These are phyloP conservation scores for Monosporascus sp. DNA, from an alignment of 2,329 filamentous ascomycete genomes.

Conservation along the genomic window DNA sequence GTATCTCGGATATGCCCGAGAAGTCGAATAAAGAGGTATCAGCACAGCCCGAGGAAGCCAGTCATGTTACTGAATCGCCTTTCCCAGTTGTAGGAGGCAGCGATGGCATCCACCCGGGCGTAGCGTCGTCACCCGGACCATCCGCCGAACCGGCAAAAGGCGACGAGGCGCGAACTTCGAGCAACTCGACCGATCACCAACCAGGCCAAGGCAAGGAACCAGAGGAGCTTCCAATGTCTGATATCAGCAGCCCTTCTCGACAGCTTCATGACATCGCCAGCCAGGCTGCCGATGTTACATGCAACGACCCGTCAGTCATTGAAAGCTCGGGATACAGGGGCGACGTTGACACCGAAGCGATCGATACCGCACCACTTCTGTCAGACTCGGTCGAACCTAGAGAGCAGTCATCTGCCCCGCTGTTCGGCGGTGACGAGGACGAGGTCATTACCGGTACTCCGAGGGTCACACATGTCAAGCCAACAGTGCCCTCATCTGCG, in stretches of 20 bases:
- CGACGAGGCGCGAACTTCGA: slow-evolving; percentile 1
- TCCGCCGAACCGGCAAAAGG: background rate
- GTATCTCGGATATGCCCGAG: background rate
- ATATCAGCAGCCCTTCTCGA: slow-evolving; percentile 24
- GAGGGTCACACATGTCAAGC: slow-evolving; percentile 24
- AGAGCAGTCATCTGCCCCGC: slow-evolving; percentile 11
- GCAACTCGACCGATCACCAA: slow-evolving; percentile 12
- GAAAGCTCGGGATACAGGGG: slow-evolving; percentile 4
- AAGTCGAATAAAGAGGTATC: background rate
- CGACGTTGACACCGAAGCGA: slow-evolving; percentile 1
- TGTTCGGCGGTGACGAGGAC: slow-evolving; percentile 9
- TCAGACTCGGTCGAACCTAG: background rate
- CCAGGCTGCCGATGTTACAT: slow-evolving; percentile 10
- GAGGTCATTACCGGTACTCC: slow-evolving; percentile 20
- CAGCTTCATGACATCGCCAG: slow-evolving; percentile 22
- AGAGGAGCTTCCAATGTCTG: slow-evolving; percentile 13
- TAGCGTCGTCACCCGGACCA: background rate
- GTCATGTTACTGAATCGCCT: background rate
- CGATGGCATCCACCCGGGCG: background rate
- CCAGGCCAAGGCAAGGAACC: slow-evolving; percentile 12
- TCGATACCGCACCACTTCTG: slow-evolving; percentile 1
- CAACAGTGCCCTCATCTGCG: slow-evolving; percentile 29
- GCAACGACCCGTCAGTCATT: slow-evolving; percentile 2
- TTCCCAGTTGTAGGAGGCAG: background rate
- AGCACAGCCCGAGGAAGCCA: background rate